These are phyloP conservation scores for Wickerhamiella infanticola DNA, from an alignment of 1,139 yeast species.

Conservation along the genomic window DNA sequence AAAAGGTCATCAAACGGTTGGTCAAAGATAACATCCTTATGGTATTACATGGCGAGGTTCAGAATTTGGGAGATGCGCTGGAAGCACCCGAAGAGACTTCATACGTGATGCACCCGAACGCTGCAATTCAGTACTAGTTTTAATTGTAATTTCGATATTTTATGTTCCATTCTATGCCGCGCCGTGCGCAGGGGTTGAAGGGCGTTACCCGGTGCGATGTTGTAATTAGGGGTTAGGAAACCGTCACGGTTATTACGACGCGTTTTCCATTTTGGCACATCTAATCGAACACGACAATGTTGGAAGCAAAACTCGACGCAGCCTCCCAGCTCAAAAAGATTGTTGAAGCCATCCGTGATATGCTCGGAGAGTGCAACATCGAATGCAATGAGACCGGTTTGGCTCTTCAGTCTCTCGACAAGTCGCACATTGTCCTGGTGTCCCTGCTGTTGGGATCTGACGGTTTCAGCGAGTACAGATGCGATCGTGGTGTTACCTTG, in stretches of 20 bases:
- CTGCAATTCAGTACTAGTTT: constrained; percentile 1
- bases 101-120: constrained; percentile 77
- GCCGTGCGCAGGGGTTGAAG: too few species aligned
- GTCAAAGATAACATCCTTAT: constrained; percentile 77
- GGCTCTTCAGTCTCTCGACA: constrained; percentile 94
- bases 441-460: constrained; percentile 77
- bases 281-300: constrained; percentile 33
- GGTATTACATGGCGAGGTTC: constrained; percentile 54
- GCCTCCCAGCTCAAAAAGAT: constrained; percentile 79
- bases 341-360: constrained; percentile 83
- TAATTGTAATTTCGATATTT: too few species aligned
- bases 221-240: constrained; percentile 1
- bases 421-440: constrained; percentile 86
- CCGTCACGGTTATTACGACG: constrained; percentile 1
- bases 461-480: constrained; percentile 86
- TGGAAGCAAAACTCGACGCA: constrained; percentile 93
- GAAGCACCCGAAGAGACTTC: constrained; percentile 19
- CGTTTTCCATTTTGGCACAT: background rate
- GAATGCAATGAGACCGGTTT: constrained; percentile 92
- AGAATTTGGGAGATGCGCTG: constrained; percentile 24
- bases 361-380: constrained; percentile 88
- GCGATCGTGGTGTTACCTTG: constrained; percentile 84
- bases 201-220: too few species aligned
- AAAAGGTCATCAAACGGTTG: constrained; percentile 67
- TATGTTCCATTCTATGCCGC: too few species aligned